These are phyloP conservation scores for Aspergillus haitiensis DNA, from an alignment of 495 filamentous ascomycete species.

Conservation along the genomic window DNA sequence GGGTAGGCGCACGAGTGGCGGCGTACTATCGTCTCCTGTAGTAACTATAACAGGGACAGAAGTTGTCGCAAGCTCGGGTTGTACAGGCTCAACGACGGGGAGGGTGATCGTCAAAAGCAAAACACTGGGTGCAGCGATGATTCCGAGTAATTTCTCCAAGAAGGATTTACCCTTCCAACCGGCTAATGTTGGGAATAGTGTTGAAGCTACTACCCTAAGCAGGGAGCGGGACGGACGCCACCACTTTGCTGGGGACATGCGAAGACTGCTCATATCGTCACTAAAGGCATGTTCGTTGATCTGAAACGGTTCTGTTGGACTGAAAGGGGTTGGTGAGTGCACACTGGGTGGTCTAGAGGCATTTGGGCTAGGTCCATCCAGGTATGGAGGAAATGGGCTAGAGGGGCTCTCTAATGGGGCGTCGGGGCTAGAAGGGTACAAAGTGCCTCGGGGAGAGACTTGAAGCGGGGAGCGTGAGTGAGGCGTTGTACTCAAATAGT, in stretches of 20 bases:
- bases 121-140: constrained; percentile 83
- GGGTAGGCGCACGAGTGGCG: constrained; percentile 40
- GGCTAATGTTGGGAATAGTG: constrained; percentile 85
- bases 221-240: constrained; percentile 77
- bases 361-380: constrained; percentile 43
- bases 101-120: constrained; percentile 88
- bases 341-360: constrained; percentile 54
- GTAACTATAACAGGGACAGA: constrained; percentile 44
- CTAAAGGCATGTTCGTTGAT: constrained; percentile 31
- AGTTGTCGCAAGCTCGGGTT: constrained; percentile 46
- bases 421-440: constrained; percentile 16
- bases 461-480: constrained; percentile 31
- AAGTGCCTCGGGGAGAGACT: constrained; percentile 37
- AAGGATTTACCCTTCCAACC: constrained; percentile 73
- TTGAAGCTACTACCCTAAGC: constrained; percentile 63
- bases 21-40: constrained; percentile 27
- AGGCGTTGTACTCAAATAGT: constrained; percentile 31
- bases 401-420: constrained; percentile 32
- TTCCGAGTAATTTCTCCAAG: constrained; percentile 73
- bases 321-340: constrained; percentile 50
- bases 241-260: constrained; percentile 48
- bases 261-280: constrained; percentile 18
- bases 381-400: constrained; percentile 54
- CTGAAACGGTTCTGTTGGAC: constrained; percentile 49
- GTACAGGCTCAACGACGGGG: constrained; percentile 78